Evolutionary conservation across 495 filamentous ascomycete genomes (phyloP).

Genomic region (Neurospora tetrasperma): DNA sequence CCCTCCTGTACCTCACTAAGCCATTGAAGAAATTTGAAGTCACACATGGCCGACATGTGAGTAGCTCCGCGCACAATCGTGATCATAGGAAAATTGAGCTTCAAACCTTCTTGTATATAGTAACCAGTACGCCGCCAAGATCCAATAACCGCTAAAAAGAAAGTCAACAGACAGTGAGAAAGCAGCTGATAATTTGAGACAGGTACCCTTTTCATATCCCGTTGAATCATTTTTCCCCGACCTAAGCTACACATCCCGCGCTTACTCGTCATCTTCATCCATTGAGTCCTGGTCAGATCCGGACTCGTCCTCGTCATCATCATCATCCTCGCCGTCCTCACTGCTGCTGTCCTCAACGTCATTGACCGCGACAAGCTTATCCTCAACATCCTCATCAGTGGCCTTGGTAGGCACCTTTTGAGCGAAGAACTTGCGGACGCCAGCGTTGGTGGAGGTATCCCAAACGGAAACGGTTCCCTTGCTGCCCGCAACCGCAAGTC

Average conservation of each 20-base stretch:
- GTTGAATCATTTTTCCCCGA: neutral
- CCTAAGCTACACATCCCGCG: neutral
- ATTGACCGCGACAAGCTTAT: constrained; percentile 64
- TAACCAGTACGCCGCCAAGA: neutral
- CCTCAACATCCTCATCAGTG: constrained; percentile 53
- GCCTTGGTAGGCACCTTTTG: constrained; percentile 45
- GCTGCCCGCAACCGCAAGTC: constrained; percentile 86
- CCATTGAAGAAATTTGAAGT: neutral
- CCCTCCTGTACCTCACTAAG: neutral
- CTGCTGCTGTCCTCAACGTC: constrained; percentile 51
- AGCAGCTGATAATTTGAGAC: neutral
- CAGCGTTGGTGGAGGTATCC: constrained; percentile 91
- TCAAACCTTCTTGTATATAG: neutral
- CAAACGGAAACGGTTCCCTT: constrained; percentile 90
- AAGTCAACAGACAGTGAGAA: neutral
- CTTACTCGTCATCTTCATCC: constrained; percentile 60
- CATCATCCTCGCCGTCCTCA: constrained; percentile 45
- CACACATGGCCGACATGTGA: neutral
- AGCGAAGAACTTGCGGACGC: constrained; percentile 81
- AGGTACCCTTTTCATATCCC: neutral
- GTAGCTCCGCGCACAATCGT: neutral
- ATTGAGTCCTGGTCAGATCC: constrained; percentile 83
- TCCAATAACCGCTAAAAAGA: neutral
- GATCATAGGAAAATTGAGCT: neutral
- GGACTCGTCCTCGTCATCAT: constrained; percentile 41